Conservation (phyloP, 164 flowering plant species). For the Dillenia turbinata region DNA sequence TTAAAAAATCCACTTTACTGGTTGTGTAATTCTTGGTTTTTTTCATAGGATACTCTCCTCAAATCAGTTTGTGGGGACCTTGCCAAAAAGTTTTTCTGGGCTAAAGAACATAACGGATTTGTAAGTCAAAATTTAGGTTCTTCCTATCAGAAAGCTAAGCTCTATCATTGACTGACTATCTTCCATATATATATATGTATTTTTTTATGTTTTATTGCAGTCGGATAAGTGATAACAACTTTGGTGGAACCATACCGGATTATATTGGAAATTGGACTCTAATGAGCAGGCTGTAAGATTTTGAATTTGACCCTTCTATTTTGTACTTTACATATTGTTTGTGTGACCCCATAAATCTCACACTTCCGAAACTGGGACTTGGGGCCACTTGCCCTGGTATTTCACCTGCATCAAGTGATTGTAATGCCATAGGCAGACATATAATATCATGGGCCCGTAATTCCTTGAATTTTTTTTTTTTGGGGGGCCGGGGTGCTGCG, state of each 20-base stretch:
- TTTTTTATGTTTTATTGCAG: conserved; percentile 27
- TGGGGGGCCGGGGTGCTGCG: too few relatives aligned
- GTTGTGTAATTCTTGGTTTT: too few relatives aligned
- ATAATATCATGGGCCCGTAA: too few relatives aligned
- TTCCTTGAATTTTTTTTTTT: too few relatives aligned
- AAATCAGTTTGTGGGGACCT: conserved; percentile 14
- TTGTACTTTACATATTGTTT: too few relatives aligned
- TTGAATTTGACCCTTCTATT: too few relatives aligned
- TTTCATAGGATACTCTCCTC: conserved; percentile 20
- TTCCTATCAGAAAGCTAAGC: too few relatives aligned
- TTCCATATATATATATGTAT: neutral
- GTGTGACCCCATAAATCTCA: too few relatives aligned
- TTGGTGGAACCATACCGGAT: conserved; percentile 49
- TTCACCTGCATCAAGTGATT: neutral
- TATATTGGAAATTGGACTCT: conserved; percentile 47
- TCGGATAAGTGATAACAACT: conserved; percentile 56
- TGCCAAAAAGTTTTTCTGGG: conserved; percentile 14
- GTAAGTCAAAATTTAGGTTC: conserved; percentile 4
- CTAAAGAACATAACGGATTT: conserved; percentile 19
- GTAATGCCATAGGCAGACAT: too few relatives aligned
- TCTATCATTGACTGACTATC: neutral
- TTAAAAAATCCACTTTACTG: too few relatives aligned
- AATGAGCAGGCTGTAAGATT: conserved; percentile 46
- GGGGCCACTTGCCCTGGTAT: too few relatives aligned
- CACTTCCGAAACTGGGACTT: too few relatives aligned